Evolutionary conservation across 1,284 basidiomycete genomes (phyloP), one percentile per base, ranked within the genome.

Genomic region (Moesziomyces antarcticus): DNA sequence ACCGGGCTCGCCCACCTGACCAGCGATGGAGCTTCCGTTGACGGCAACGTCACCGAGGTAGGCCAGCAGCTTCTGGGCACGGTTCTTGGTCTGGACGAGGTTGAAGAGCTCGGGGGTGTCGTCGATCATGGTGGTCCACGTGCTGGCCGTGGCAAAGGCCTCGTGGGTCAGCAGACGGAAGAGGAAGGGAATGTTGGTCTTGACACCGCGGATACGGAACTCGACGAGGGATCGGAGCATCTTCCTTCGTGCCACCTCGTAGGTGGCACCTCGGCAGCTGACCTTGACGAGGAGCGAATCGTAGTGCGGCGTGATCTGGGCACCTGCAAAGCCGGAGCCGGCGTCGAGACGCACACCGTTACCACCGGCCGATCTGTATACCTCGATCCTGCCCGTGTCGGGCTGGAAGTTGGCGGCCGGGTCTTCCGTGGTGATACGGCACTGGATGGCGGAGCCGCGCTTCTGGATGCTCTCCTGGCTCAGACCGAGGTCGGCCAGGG

Each of bases 91-190:
- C 83, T 93, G 93, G 7, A 99, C 94, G 65, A 99, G 90, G 86
- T 96, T 97, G 91, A 99, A 99, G 75, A 99, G 90, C 84, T 97
- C 95, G 37, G 93, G 96, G 3, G 95, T 98, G 86, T 99, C 97
- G 84, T 99, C 97, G 85, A 99, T 99, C 82, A 83, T 82, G 40
- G 82, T 83, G 18, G 82, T 99, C 97, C 97, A 99, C 21, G 97
- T 98, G 87, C 93, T 92, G 69, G 94, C 94, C 45, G 90, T 91
- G 78, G 97, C 92, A 87, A 98, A 99, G 74, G 95, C 90, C 79
- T 96, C 94, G 85, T 99, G 94, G n/a, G 96, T 98, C 76, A 99
- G 87, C 27, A 99, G 89, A 73, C 95, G 92, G 90, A 99, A 97
- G 77, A 99, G 87, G 92, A 99, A 99, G 30, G 97, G 97, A 77